Evolutionary conservation across 179 eudicot species (phyloP).

Genomic region (Beta corolliflora): DNA sequence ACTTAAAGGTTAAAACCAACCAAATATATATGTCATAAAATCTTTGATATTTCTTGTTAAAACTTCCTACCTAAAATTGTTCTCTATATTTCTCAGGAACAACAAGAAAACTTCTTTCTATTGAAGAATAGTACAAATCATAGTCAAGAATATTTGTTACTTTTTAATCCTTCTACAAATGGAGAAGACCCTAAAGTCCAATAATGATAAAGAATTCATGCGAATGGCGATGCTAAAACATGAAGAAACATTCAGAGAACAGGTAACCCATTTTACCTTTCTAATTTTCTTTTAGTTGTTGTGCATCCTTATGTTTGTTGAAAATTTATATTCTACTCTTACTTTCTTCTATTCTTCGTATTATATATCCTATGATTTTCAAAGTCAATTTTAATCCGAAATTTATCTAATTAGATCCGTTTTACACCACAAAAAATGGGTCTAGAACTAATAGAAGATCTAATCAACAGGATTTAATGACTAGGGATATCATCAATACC

Average conservation of each 20-base stretch:
- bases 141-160: not conserved
- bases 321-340: no score
- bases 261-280: slow-evolving; percentile 45
- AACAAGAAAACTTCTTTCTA: not conserved
- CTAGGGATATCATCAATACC: no score
- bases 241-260: slow-evolving; percentile 85
- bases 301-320: not conserved
- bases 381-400: no score
- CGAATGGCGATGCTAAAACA: slow-evolving; percentile 94
- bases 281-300: not conserved
- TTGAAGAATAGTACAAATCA: no score
- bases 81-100: slow-evolving; percentile 24
- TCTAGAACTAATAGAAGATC: no score
- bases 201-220: slow-evolving; percentile 69
- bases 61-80: not conserved
- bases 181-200: slow-evolving; percentile 45
- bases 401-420: no score
- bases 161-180: slow-evolving; percentile 19
- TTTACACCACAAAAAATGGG: no score
- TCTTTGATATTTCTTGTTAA: slow-evolving; percentile 3
- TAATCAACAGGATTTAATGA: no score
- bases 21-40: slow-evolving; percentile 14
- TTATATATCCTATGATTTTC: no score
- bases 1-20: slow-evolving; percentile 2
- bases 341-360: no score